Evolutionary conservation across 352 stramenopile species (phyloP).

Genomic region (Thalassiosira mediterranea): DNA sequence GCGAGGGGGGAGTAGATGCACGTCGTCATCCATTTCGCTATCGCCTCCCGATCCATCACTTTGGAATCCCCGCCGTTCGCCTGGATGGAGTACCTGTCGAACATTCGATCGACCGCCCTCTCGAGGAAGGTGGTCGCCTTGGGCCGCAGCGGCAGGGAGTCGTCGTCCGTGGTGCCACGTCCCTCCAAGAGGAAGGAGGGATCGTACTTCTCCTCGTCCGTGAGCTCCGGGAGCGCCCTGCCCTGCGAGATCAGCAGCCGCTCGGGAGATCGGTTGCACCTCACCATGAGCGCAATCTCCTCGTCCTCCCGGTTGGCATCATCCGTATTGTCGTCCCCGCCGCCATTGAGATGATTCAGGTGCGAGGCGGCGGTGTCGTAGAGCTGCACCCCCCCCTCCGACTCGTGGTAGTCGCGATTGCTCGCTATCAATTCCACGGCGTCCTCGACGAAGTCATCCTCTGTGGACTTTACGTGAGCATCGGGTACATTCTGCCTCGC

Average conservation of each 20-base stretch:
- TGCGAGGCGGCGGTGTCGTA: constrained; percentile 43
- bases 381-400: constrained; percentile 16
- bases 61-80: constrained; percentile 1
- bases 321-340: constrained; percentile 10
- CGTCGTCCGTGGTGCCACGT: background rate
- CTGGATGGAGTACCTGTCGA: constrained; percentile 56
- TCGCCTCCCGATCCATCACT: constrained; percentile 50
- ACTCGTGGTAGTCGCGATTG: constrained; percentile 35
- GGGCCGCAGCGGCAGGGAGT: constrained; percentile 16
- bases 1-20: constrained; percentile 25
- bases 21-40: constrained; percentile 74
- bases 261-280: constrained; percentile 71
- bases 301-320: constrained; percentile 45
- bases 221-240: constrained; percentile 59
- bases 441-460: constrained; percentile 56
- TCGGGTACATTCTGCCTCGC: background rate
- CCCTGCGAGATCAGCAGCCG: constrained; percentile 67
- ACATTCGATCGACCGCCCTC: constrained; percentile 59
- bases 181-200: constrained; percentile 34
- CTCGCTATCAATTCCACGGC: constrained; percentile 63
- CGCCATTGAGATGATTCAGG: constrained; percentile 42
- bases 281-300: constrained; percentile 74
- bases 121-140: constrained; percentile 66
- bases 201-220: constrained; percentile 52
- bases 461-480: constrained; percentile 6